Base-by-base conservation (phyloP, 371 early-diverging fungal genomes). In the Chytridium lagenaria region DNA sequence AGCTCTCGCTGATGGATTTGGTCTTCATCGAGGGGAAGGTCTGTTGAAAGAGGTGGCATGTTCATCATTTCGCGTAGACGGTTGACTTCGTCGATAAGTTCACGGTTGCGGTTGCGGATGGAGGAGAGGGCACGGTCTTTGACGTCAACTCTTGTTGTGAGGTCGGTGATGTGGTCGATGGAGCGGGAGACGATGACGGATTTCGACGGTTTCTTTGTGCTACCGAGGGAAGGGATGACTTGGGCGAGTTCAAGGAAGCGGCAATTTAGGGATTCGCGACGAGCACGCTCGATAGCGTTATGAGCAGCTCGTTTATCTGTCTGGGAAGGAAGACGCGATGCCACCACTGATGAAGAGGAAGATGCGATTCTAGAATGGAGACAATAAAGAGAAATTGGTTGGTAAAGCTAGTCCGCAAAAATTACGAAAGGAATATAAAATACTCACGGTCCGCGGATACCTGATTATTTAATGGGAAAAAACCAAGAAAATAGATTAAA, bases 201-300 rank as follows among this genome's bases (percentile, higher is more conserved):
- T 71, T 93, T 93, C 68, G 91, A 90, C 22, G 93, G 93, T 64
- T 91, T 84, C 50, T 90, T 85, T 52, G 92, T 89, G 57, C 89
- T 82, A 66, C 83, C 84, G 23, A 92, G 87, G n/a, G 91, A 81
- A 57, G 93, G 93, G n/a, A 93, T 74, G n/a, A 89, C 87, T 76
- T 88, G 86, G 12, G 93, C 93, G 37, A 93, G 83, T 51, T 93
- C 91, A 79, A 90, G 91, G 75, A 93, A 92, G 69, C 90, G 89
- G 49, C 80, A 79, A 74, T 92, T 92, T 33, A 93, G 82, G 5
- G 86, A 88, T 81, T 93, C 93, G 55, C 93, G 87, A 68, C 93
- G 84, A 67, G 92, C 92, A 12, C 93, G 84, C 77, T 93, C 93
- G 36, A 92, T 84, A 15, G 92, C 92, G 74, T 93, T 93, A 78